These are phyloP conservation scores for Pseudevernia furfuracea DNA, from an alignment of 495 filamentous ascomycete species.

Conservation along the genomic window DNA sequence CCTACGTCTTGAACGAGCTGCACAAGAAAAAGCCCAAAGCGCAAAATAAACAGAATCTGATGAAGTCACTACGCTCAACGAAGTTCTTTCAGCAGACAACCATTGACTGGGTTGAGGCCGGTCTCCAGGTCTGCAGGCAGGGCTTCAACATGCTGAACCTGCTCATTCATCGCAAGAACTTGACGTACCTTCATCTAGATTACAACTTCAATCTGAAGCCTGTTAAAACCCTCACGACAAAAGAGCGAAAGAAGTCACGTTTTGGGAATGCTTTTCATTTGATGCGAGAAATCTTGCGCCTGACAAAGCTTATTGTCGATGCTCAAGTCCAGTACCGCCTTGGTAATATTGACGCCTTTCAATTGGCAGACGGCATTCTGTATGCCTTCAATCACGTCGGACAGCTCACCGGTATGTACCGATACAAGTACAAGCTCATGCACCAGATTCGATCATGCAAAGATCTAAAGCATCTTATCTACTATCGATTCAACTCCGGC, in stretches of 20 bases:
- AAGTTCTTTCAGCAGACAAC: slow-evolving; percentile 99
- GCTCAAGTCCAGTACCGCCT: slow-evolving; percentile 97
- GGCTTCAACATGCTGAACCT: slow-evolving; percentile 99
- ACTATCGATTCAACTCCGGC: slow-evolving; percentile 98
- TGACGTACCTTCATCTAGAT: slow-evolving; percentile 97
- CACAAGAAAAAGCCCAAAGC: slow-evolving; percentile 93
- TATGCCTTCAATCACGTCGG: slow-evolving; percentile 99
- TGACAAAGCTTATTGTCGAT: slow-evolving; percentile 98
- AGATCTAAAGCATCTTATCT: slow-evolving; percentile 98
- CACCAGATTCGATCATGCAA: slow-evolving; percentile 99
- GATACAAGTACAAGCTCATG: slow-evolving; percentile 99
- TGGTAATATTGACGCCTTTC: slow-evolving; percentile 98
- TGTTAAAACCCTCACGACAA: slow-evolving; percentile 96
- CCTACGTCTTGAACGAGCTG: slow-evolving; percentile 90
- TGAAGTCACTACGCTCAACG: slow-evolving; percentile 83
- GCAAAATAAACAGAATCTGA: slow-evolving; percentile 86
- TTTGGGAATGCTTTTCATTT: slow-evolving; percentile 99
- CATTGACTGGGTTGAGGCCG: slow-evolving; percentile 99
- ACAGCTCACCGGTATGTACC: slow-evolving; percentile 98
- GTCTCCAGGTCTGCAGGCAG: slow-evolving; percentile 94
- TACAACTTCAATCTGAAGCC: slow-evolving; percentile 99
- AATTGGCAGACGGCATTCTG: slow-evolving; percentile 94
- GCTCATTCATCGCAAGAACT: slow-evolving; percentile 95
- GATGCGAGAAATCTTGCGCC: slow-evolving; percentile 95
- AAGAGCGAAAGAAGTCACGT: slow-evolving; percentile 98